Evolutionary conservation across 192 early-diverging fungal genomes (phyloP).

Genomic region (Coemansia sp.): DNA sequence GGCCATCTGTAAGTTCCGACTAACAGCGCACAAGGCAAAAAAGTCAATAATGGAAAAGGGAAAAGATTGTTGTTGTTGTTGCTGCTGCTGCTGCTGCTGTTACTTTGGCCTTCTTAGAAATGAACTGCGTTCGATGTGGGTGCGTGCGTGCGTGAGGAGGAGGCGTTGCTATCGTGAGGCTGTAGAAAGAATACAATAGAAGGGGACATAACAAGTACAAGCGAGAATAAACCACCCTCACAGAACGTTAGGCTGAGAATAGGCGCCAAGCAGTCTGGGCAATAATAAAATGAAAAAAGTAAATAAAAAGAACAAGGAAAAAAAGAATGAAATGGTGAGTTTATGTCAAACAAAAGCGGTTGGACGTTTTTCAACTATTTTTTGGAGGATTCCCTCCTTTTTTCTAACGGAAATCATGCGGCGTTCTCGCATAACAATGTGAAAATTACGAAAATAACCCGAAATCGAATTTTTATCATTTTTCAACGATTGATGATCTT

Average conservation of each 20-base stretch:
- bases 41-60: too few species aligned
- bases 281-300: conserved; percentile 1
- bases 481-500: too few species aligned
- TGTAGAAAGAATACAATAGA: not conserved
- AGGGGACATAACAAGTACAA: conserved; percentile 1
- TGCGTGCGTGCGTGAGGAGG: not conserved
- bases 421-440: too few species aligned
- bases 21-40: not conserved
- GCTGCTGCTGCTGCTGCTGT: too few species aligned
- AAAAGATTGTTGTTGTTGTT: too few species aligned
- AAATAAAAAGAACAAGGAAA: conserved; percentile 6
- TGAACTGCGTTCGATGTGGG: not conserved
- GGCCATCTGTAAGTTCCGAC: not conserved
- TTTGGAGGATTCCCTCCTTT: too few species aligned
- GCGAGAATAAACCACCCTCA: not conserved
- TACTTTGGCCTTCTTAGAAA: not conserved
- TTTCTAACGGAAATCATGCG: too few species aligned
- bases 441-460: too few species aligned
- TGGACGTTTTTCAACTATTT: not conserved
- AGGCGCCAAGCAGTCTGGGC: not conserved
- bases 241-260: too few species aligned
- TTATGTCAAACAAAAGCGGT: too few species aligned
- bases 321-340: not conserved
- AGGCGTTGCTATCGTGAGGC: not conserved
- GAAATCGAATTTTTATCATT: too few species aligned